A percentile compares a stretch with the other conserved stretches of the same genome.
phyloP scores from a whole-genome alignment of 257 asterid species.

The Nicotiana tabacum region DNA sequence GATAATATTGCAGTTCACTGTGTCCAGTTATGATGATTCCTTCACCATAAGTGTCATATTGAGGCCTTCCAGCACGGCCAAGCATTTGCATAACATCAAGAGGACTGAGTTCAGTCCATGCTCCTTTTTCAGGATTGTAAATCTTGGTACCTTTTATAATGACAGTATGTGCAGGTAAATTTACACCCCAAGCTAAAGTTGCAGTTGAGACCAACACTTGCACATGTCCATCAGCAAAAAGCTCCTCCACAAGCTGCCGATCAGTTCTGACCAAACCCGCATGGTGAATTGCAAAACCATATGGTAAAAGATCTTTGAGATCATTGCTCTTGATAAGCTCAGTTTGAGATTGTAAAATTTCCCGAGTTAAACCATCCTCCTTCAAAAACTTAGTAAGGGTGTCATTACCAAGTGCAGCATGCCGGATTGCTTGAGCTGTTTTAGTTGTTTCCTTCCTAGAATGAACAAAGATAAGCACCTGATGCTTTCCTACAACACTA shows the following conservation, averaged over 20 bases:
- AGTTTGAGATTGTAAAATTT: no score
- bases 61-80: constrained; percentile 51
- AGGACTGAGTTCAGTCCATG: constrained; percentile 41
- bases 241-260: constrained; percentile 28
- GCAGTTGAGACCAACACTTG: constrained; percentile 45
- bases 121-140: constrained; percentile 40
- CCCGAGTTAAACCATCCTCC: no score
- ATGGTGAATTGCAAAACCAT: no score
- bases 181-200: constrained; percentile 46
- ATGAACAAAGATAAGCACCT: background rate
- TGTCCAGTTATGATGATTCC: constrained; percentile 38
- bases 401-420: no score
- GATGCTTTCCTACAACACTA: no score
- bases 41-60: constrained; percentile 35
- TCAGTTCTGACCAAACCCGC: no score
- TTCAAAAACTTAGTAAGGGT: background rate
- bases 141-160: constrained; percentile 43
- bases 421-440: no score
- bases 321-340: constrained; percentile 24
- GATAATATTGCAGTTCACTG: constrained; percentile 32
- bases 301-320: constrained; percentile 13
- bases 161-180: constrained; percentile 45
- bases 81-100: constrained; percentile 47
- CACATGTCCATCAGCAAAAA: constrained; percentile 30
- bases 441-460: no score